Evolutionary conservation across 306 rosid species (phyloP), one percentile per base, ranked within the genome.

Genomic region (Heteromeles arbutifolia): DNA sequence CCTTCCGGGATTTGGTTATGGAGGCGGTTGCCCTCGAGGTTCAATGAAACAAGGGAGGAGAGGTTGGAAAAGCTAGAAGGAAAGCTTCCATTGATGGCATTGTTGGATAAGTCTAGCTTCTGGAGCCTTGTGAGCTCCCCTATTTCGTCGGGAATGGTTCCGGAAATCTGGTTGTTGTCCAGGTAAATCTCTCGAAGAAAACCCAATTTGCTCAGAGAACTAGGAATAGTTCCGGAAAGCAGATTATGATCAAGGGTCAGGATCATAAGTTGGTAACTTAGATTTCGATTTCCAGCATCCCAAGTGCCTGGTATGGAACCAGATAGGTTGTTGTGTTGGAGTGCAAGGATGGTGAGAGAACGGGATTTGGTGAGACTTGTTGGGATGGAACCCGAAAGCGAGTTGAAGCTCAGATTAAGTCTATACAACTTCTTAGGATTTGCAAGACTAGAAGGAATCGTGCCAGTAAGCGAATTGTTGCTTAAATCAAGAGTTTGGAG

Each of bases 401-500:
- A 89, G 77, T 95, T 95, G 76, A 73, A 89, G 82, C 99, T 90
- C 80, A 95, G 67, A 82, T 95, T 95, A 61, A 92, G 80, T 65
- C 99, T 88, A 21, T 77, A 79, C 53, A 95, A 77, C 79, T 82
- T 89, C 44, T 91, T 85, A 1, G 97, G 90, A 59, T 89, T 88
- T 50, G 85, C 85, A 66, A 92, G 86, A 86, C 88, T 83, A 13
- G 89, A 70, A 79, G 98, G 97, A 31, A 95, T 90, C 41, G 65
- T 70, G 79, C 99, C 99, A 25, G 71, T 57, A 32, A 95, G 92
- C 18, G 69, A 62, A 71, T 95, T 95, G 26, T 82, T 89, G 85
- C 99, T 95, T 70, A 95, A 67, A 85, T 95, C 99, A 72, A 92
- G 63, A 83, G 97, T 86, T 71, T 90, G 97, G 82, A 95, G 97